Evolutionary conservation across 2,329 filamentous ascomycete species (phyloP).

Genomic region (Tetracladium maxilliforme): DNA sequence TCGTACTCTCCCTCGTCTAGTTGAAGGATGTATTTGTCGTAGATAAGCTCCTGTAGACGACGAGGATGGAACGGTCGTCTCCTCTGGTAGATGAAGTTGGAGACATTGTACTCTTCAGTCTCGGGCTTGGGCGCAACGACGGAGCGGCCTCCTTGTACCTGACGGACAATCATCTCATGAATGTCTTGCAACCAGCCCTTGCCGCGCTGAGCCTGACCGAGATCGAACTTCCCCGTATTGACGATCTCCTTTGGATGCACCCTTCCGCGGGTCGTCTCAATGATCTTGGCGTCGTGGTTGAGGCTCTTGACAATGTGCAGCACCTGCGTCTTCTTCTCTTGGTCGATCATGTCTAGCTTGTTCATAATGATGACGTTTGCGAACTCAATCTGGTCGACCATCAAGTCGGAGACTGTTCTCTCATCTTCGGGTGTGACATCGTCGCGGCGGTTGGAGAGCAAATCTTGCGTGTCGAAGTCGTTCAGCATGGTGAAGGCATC

Average conservation of each 20-base stretch:
- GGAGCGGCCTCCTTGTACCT: constrained; percentile 36
- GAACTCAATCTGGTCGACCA: constrained; percentile 68
- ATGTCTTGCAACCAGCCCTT: constrained; percentile 58
- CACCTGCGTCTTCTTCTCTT: constrained; percentile 28
- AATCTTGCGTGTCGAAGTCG: constrained; percentile 56
- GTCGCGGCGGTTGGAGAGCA: constrained; percentile 45
- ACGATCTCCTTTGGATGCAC: constrained; percentile 39
- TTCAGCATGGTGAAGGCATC: constrained; percentile 60
- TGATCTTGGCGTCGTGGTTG: constrained; percentile 50
- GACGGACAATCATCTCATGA: constrained; percentile 49
- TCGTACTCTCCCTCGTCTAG: constrained; percentile 10
- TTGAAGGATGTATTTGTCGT: constrained; percentile 28
- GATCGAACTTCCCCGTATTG: constrained; percentile 49
- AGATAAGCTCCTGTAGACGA: constrained; percentile 20
- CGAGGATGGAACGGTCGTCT: constrained; percentile 32
- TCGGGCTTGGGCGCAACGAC: constrained; percentile 52
- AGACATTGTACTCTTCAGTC: constrained; percentile 53
- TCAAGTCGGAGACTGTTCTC: constrained; percentile 58
- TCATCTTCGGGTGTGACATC: constrained; percentile 55
- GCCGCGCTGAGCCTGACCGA: constrained; percentile 46
- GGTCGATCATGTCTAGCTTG: constrained; percentile 31
- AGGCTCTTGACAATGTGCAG: constrained; percentile 40
- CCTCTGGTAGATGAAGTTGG: constrained; percentile 54
- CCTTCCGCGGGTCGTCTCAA: constrained; percentile 42
- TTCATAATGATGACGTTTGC: constrained; percentile 60